These are phyloP conservation scores for Cichorium intybus DNA, from an alignment of 140 eudicot species.

Conservation along the genomic window DNA sequence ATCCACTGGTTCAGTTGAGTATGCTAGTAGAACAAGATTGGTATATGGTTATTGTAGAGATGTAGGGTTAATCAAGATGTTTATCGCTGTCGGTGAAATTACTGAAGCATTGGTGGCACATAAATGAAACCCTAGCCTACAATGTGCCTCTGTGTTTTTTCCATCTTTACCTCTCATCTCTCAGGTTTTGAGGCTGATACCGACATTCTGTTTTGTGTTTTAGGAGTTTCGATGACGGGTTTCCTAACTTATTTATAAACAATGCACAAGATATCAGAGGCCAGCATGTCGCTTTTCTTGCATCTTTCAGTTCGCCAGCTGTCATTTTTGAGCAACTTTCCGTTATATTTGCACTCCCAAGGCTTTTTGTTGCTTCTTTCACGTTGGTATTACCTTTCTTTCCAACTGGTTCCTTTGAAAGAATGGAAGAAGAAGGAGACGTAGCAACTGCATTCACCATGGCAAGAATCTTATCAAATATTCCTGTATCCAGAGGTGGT, in stretches of 20 bases:
- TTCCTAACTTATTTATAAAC: constrained; percentile 37
- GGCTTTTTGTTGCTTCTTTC: constrained; percentile 82
- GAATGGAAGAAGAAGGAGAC: constrained; percentile 96
- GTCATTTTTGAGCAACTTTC: constrained; percentile 90
- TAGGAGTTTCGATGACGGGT: constrained; percentile 42
- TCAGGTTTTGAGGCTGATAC: background rate
- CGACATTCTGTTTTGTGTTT: background rate
- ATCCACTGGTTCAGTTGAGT: background rate
- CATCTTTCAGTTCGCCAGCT: constrained; percentile 83
- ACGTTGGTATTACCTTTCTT: constrained; percentile 83
- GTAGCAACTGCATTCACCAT: constrained; percentile 92
- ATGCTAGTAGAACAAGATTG: background rate
- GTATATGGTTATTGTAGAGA: background rate
- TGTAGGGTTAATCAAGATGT: constrained; percentile 19
- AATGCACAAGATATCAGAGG: constrained; percentile 40
- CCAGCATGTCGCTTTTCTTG: constrained; percentile 76
- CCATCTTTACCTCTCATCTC: background rate
- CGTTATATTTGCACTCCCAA: constrained; percentile 79
- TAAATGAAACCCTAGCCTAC: background rate
- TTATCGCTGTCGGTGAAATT: background rate
- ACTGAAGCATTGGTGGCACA: background rate
- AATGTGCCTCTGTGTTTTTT: background rate
- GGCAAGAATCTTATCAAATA: constrained; percentile 85
- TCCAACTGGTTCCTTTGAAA: constrained; percentile 87
- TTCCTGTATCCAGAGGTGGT: constrained; percentile 91